Evolutionary conservation across 495 filamentous ascomycete species (phyloP), one percentile per base, ranked within the genome.

Genomic region (Baudoinia panamericana): DNA sequence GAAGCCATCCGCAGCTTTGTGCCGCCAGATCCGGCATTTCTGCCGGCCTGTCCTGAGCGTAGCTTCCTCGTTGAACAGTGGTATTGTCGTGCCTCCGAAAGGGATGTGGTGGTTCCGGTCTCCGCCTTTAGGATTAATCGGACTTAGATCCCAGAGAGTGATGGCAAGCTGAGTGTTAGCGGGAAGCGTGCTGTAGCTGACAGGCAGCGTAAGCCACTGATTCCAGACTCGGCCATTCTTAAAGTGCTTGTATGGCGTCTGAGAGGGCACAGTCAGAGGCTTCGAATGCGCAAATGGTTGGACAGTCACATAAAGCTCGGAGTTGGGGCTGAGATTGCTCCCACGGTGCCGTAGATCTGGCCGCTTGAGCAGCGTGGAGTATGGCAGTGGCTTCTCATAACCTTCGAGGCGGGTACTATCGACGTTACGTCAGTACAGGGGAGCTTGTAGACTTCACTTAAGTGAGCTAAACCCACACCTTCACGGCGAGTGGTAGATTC

Each of bases 281-380:
- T 99, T 96, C 13, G 84, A 93, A 50, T 93, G 86, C 9, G 92
- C 85, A 78, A 87, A 99, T 53, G 94, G 65, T 61, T 95, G 92
- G 12, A 76, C 80, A 3, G 86, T 94, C 15, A 92, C 78, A 51
- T 86, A 95, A 26, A 96, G 77, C 56, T 97, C 90, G 15, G 84
- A 94, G 54, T 75, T 46, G n/a, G 61, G 54, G 41, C 55, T 72
- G 21, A 63, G 70, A 41, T 84, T 82, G 17, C 90, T 94, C 27
- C 84, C 87, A 27, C 85, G 70, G 54, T 95, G 80, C 52, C 82
- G 72, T 26, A 96, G 63, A 31, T 93, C 77, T 1, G 88, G 78
- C 31, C 75, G 68, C 28, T 80, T 67, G 20, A 93, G 58, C 6
- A 95, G 72, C 1, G 73, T 81, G 0, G 87, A 94, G 48, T 76